A percentile compares a stretch with the other conserved stretches of the same genome.
phyloP scores from a whole-genome alignment of 2,329 filamentous ascomycete species.

The Arthrobotrys sphaeroides region DNA sequence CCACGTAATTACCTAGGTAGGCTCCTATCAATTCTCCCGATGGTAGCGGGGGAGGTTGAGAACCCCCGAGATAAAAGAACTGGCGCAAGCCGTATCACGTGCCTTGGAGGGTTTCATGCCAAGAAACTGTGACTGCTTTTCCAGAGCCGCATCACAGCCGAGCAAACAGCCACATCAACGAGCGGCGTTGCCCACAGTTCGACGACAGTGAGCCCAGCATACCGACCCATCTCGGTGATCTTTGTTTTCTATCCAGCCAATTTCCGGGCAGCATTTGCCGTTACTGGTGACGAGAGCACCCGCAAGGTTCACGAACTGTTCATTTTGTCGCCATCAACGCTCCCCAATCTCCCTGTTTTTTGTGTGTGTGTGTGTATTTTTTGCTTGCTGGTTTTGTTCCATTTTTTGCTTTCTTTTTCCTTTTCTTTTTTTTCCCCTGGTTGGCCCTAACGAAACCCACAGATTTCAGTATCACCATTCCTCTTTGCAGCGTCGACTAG shows the following conservation, averaged over 20 bases:
- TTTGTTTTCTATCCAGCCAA: too few species aligned
- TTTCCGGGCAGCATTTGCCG: too few species aligned
- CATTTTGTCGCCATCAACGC: too few species aligned
- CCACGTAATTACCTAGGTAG: too few species aligned
- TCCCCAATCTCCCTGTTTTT: too few species aligned
- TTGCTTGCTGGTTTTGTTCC: too few species aligned
- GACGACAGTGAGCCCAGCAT: not conserved
- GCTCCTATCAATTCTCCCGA: too few species aligned
- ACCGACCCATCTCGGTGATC: too few species aligned
- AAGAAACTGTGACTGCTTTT: constrained; percentile 16
- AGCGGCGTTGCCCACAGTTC: not conserved
- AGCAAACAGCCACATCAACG: not conserved
- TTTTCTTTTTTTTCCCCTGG: not conserved
- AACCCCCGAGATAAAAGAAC: too few species aligned
- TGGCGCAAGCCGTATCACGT: not conserved
- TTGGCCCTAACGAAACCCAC: constrained; percentile 17
- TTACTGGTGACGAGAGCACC: too few species aligned
- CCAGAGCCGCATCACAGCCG: not conserved
- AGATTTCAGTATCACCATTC: constrained; percentile 31
- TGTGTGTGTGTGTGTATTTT: constrained; percentile 35
- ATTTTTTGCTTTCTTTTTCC: constrained; percentile 16
- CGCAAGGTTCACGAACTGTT: too few species aligned
- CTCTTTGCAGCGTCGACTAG: not conserved
- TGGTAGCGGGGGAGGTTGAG: too few species aligned
- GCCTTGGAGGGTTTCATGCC: not conserved